These are phyloP conservation scores for Vickermania spadyakhi DNA, from an alignment of 208 protist species.

Conservation along the genomic window DNA sequence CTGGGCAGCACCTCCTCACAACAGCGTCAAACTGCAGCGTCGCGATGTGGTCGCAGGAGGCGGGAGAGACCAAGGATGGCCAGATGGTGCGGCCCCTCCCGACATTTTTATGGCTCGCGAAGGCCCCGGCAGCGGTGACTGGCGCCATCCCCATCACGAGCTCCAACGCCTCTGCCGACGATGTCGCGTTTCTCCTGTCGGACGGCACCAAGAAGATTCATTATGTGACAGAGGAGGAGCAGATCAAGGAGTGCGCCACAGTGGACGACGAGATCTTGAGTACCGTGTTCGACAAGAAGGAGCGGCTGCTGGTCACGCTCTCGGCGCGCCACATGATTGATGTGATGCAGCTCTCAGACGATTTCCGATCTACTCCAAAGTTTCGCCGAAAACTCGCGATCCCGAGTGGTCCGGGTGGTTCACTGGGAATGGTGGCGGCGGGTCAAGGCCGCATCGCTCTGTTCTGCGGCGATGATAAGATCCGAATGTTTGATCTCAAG, in stretches of 20 bases:
- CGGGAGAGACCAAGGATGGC: slow-evolving; percentile 24
- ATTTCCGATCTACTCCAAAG: slow-evolving; percentile 23
- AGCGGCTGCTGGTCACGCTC: slow-evolving; percentile 59
- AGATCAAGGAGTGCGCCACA: slow-evolving; percentile 36
- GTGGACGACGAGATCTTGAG: slow-evolving; percentile 37
- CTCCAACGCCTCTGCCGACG: slow-evolving; percentile 13
- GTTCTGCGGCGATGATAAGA: slow-evolving; percentile 58
- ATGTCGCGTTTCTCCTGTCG: slow-evolving; percentile 63
- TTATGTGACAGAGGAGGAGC: slow-evolving; percentile 56
- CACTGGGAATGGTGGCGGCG: slow-evolving; percentile 69
- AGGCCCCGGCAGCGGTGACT: slow-evolving; percentile 26
- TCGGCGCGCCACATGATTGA: slow-evolving; percentile 46
- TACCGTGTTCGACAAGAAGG: slow-evolving; percentile 53
- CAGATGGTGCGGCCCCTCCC: slow-evolving; percentile 1
- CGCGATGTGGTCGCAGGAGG: slow-evolving; percentile 43
- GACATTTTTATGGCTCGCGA: slow-evolving; percentile 60
- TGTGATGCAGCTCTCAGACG: slow-evolving; percentile 45
- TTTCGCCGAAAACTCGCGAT: slow-evolving; percentile 69
- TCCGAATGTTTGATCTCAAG: slow-evolving; percentile 77
- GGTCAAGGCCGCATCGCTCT: slow-evolving; percentile 60
- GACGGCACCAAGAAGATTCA: slow-evolving; percentile 26
- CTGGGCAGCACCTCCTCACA: slow-evolving; percentile 50
- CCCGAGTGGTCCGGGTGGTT: slow-evolving; percentile 19
- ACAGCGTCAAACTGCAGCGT: slow-evolving; percentile 39
- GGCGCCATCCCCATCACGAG: slow-evolving; percentile 19